Evolutionary conservation across 805 yeast species (phyloP).

Genomic region (Yamadazyma akitaensis): DNA sequence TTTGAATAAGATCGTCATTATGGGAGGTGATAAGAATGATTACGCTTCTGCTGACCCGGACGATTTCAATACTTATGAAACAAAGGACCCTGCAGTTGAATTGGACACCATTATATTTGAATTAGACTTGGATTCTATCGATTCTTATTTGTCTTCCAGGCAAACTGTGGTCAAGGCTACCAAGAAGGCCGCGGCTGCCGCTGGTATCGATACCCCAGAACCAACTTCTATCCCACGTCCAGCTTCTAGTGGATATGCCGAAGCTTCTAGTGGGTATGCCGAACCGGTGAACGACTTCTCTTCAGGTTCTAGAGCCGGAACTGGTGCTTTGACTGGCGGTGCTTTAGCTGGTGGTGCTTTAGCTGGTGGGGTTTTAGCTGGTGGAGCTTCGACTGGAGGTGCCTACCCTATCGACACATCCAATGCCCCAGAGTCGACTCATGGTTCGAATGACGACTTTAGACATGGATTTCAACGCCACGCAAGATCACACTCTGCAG

Average conservation of each 20-base stretch:
- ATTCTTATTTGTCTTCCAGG: constrained; percentile 23
- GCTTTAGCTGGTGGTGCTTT: constrained; percentile 10
- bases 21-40: constrained; percentile 91
- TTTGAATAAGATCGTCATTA: constrained; percentile 66
- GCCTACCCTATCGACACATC: constrained; percentile 4
- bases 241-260: background rate
- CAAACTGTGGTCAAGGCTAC: constrained; percentile 17
- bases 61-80: constrained; percentile 50
- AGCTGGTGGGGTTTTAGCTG: constrained; percentile 16
- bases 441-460: constrained; percentile 6
- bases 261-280: background rate
- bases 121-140: constrained; percentile 52
- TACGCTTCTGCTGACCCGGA: constrained; percentile 48
- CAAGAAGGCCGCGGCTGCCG: constrained; percentile 14
- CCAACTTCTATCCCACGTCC: background rate
- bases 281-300: constrained; percentile 13
- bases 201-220: constrained; percentile 3
- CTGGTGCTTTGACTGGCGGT: background rate
- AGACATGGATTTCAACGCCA: constrained; percentile 22
- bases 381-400: constrained; percentile 10
- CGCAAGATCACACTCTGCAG: constrained; percentile 36
- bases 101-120: constrained; percentile 59
- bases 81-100: constrained; percentile 44
- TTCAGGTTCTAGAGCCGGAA: constrained; percentile 13
- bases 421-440: constrained; percentile 1